Evolutionary conservation across 2,329 filamentous ascomycete species (phyloP), one percentile per base, ranked within the genome.

Genomic region (Ascochyta viciae-villosae): DNA sequence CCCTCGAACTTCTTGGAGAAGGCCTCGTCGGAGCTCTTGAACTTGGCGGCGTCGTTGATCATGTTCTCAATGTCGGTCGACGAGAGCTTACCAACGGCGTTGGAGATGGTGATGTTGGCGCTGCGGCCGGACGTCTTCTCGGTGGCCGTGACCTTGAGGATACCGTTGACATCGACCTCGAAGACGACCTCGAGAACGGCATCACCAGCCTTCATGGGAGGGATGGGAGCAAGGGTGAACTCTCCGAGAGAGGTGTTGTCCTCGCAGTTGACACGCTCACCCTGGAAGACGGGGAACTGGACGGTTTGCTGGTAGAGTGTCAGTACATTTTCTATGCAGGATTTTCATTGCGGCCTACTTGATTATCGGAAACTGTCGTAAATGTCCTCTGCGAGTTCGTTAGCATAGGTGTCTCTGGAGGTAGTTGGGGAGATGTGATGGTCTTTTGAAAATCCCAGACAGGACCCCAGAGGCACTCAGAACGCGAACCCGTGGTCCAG

Each of bases 1-100:
- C 95, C 91, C 87, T 99, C 95, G 80, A 98, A 97, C 79, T 90
- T 91, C 91, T 98, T 98, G 88, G 89, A 96, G 88, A 98, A 99
- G 63, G 92, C 94, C 81, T 98, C 94, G 72, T 99, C 95, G 81
- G 87, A 93, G 81, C 83, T 86, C 91, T 99, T 99, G 90, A 97
- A 99, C 83, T 96, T 96, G 84, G 94, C 92, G 74, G 95, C 95
- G 71, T 99, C 91, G 78, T 83, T 90, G 79, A 99, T 92, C 94
- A 98, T 98, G 84, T 87, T 92, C 85, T 99, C 95, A 66, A 99
- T 99, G 83, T 99, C 95, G 62, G 82, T 81, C 50, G 89, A 90
- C 62, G 92, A 96, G 68, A 99, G 91, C 86, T 99, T 99, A 80
- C 95, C 95, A 74, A 99, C 94, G 58, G 95, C 96, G 88, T 99